phyloP scores from a whole-genome alignment of 2,329 filamentous ascomycete species.

The Talaromyces sp. region DNA sequence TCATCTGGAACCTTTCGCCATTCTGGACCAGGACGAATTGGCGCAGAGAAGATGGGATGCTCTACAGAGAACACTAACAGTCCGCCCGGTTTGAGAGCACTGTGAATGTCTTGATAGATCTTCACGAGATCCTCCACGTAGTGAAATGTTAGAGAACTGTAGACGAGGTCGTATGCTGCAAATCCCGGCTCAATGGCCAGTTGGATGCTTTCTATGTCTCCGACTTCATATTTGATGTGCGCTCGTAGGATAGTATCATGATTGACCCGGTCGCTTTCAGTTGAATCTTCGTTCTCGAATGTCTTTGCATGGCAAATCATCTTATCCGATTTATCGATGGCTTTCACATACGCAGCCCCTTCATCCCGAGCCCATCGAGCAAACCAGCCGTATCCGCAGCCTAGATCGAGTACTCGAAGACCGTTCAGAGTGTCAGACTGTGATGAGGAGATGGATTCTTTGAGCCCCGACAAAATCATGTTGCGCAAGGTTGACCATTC shows the following conservation, averaged over 20 bases:
- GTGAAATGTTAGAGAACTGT: constrained; percentile 48
- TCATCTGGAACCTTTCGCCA: constrained; percentile 29
- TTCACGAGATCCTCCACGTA: constrained; percentile 40
- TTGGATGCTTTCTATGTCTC: constrained; percentile 7
- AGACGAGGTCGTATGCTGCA: constrained; percentile 41
- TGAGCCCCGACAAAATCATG: constrained; percentile 37
- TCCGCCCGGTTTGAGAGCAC: constrained; percentile 29
- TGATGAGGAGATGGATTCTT: constrained; percentile 14
- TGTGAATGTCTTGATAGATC: constrained; percentile 31
- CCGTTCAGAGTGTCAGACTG: constrained; percentile 10
- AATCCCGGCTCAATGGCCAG: constrained; percentile 6
- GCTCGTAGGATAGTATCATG: too few relatives aligned
- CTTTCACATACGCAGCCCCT: constrained; percentile 41
- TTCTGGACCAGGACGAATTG: constrained; percentile 21
- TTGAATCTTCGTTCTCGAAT: constrained; percentile 1
- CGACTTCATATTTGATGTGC: background rate
- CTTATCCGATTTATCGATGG: constrained; percentile 48
- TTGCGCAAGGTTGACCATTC: constrained; percentile 50
- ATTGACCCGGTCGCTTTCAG: too few relatives aligned
- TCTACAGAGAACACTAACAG: constrained; percentile 50
- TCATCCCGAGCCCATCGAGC: constrained; percentile 46
- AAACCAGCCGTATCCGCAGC: constrained; percentile 54
- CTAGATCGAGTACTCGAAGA: constrained; percentile 48
- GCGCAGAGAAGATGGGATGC: constrained; percentile 53
- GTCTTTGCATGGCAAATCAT: constrained; percentile 47